phyloP scores from a whole-genome alignment of 2,329 filamentous ascomycete genomes.

The Aspergillus eucalypticola region DNA sequence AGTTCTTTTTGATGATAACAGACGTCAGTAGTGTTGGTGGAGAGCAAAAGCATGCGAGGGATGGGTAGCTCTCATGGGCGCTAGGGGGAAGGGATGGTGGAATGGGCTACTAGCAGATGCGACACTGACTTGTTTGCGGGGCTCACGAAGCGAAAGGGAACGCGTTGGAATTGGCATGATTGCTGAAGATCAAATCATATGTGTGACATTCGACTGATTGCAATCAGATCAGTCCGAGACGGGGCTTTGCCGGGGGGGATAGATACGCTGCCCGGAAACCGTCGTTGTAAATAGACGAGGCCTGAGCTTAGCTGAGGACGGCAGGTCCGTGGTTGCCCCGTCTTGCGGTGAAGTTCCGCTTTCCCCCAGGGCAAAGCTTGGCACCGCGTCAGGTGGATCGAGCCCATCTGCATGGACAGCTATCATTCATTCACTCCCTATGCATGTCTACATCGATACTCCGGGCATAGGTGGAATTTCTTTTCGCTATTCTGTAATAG shows the following conservation, averaged over 20 bases:
- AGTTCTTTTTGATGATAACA: conserved; percentile 19
- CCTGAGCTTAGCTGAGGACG: conserved; percentile 5
- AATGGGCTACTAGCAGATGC: conserved; percentile 12
- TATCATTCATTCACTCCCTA: neutral
- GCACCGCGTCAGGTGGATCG: conserved; percentile 1
- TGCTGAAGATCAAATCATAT: neutral
- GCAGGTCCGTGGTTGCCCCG: neutral
- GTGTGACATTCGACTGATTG: neutral
- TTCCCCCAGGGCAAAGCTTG: conserved; percentile 8
- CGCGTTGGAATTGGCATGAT: conserved; percentile 45
- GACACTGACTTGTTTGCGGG: conserved; percentile 34
- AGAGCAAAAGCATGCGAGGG: conserved; percentile 11
- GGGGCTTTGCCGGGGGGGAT: neutral
- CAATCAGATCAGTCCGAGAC: neutral
- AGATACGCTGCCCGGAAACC: neutral
- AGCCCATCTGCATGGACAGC: neutral
- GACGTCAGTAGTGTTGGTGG: conserved; percentile 20
- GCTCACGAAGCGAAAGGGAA: conserved; percentile 37
- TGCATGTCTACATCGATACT: neutral
- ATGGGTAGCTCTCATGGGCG: neutral
- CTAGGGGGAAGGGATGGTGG: conserved; percentile 6
- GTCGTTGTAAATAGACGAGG: conserved; percentile 8
- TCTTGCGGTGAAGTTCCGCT: conserved; percentile 11
- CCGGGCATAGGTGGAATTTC: no score
- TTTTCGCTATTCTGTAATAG: no score